Base-by-base conservation (phyloP, 257 asterid species). In the Linderniella brevidens region DNA sequence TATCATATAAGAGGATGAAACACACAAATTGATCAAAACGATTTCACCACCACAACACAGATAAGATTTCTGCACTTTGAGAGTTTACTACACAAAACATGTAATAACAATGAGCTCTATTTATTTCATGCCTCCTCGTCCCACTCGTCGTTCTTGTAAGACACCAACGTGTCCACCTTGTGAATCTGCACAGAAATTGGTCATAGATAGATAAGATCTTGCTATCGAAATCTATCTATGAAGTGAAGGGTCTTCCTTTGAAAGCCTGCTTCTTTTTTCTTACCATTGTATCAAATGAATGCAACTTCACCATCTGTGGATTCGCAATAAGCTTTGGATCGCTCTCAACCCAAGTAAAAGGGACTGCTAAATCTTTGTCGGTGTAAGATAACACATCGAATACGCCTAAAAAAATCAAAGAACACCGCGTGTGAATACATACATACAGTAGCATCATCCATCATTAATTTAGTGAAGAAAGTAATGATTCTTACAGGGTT, bases 291-390 rank as follows among this genome's bases (percentile, higher is more conserved):
- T 87, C 95, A 64, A 87, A 87, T 36, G 95, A 70, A 49, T 83
- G 95, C 65, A 87, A 62, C 53, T 87, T 87, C 64, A 87, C 97
- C 95, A 83, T 87, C 48, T 83, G 97, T 25, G 97, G 97, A 64
- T 87, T 87, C 8, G 59, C 79, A 42, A 87, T 87, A 63, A 87
- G 64, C 64, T 78, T 87, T n/a, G 97, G 93, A 49, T 87, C 97
- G 49, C 97, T 87, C 81, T 87, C 97, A 9, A 80, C 62, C 97
- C 97, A 87, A 12, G 97, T 80, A 49, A 80, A 78, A 1, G 95
- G 95, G 47, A 77, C 90, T 4, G 75, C 63, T 53, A 79, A 83
- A 64, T 87, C 97, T 11, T 52, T 74, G 54, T 87, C 93, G 0
- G 93, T 80, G 68, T 87, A 87, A 1, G 92, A 95, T 57, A 87